Base-by-base conservation (phyloP, 2,329 filamentous ascomycete species). In the Ceratocystis papillata region DNA sequence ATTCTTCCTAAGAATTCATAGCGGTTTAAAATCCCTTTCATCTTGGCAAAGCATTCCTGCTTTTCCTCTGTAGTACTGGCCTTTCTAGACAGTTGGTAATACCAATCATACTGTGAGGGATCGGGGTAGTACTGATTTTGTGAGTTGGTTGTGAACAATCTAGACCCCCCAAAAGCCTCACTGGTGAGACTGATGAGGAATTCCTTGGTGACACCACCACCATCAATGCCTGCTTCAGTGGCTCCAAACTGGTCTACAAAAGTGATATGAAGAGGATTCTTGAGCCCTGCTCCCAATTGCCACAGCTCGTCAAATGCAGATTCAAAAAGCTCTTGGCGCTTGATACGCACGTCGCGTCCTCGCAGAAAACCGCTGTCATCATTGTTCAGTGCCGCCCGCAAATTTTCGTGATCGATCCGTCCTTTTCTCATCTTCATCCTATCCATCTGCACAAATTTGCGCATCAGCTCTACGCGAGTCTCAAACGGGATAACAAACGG, bases 401-500 rank as follows among this genome's bases (percentile, higher is more conserved):
- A 71, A 68, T 57, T 74, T 72, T 33, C 71, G 20, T 65, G 64
- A 57, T 64, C 63, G 48, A 44, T 28, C 22, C 48, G 77, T 0
- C 89, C 90, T 33, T 81, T 79, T 69, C 90, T 80, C 69, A 90
- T 79, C 69, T 86, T 86, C 63, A 80, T 75, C 73, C 94, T 90
- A 75, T 99, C 94, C 3, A 92, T 79, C 37, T 83, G 77, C 25
- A 65, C 59, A 71, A 97, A 97, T 72, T 96, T 86, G 37, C 92
- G 85, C 75, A 99, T 97, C 28, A 97, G 93, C 73, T 91, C 85
- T 3, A 99, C 94, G 60, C 94, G 81, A 0, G 89, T 94, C 46
- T 89, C 85, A 71, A 99, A 99, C 0, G 93, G 94, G 57, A 99
- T 94, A 70, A 93, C 89, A 73, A 97, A 99, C 0, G 94, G 94